Conservation (phyloP, 306 rosid genomes). For the Malus sylvestris region DNA sequence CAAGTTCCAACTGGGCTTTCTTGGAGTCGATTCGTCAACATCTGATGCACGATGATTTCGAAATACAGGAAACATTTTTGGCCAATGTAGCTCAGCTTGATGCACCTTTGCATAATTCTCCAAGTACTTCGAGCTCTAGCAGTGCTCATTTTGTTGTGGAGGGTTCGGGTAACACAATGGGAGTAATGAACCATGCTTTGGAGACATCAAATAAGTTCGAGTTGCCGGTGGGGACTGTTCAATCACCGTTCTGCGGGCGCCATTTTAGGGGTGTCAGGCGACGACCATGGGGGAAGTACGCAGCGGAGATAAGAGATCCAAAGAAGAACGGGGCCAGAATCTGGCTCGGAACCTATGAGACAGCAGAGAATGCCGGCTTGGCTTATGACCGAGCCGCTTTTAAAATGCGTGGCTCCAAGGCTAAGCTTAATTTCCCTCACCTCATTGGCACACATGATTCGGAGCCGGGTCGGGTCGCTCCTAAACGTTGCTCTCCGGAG, state of each 20-base stretch:
- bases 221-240: neutral
- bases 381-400: slow-evolving; percentile 55
- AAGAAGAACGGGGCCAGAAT: slow-evolving; percentile 44
- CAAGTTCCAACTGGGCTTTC: slow-evolving; percentile 10
- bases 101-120: neutral
- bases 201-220: neutral
- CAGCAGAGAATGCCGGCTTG: slow-evolving; percentile 41
- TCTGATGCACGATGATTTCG: slow-evolving; percentile 17
- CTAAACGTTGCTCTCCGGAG: slow-evolving; percentile 12
- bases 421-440: slow-evolving; percentile 46
- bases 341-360: slow-evolving; percentile 54
- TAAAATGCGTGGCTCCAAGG: slow-evolving; percentile 43
- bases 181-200: neutral
- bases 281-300: slow-evolving; percentile 68
- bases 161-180: neutral
- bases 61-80: neutral
- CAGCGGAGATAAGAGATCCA: slow-evolving; percentile 48
- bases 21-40: slow-evolving; percentile 21
- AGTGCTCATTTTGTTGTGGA: neutral
- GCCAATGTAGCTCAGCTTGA: neutral
- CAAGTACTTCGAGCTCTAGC: neutral
- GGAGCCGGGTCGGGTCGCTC: slow-evolving; percentile 9
- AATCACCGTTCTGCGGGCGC: neutral
- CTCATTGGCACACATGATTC: slow-evolving; percentile 13
- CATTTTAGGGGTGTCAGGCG: slow-evolving; percentile 50